Percentiles rank a stretch among this genome's conserved stretches.
Evolutionary conservation across 345 rosid species (phyloP).

Genomic region (Ricinus communis): DNA sequence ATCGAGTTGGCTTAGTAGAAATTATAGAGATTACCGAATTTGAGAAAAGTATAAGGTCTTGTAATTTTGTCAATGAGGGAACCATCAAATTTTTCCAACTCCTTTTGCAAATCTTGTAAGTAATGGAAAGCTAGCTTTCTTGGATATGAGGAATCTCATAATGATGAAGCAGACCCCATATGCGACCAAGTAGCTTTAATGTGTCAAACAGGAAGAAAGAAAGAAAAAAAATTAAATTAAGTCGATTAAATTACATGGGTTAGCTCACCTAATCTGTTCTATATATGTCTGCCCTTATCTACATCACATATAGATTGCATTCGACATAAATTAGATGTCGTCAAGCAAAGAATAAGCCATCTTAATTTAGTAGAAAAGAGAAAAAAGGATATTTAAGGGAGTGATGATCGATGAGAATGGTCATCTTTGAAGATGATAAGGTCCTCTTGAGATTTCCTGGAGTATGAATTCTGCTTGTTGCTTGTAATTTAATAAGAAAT

Average conservation of each 20-base stretch:
- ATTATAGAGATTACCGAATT: slow-evolving; percentile 40
- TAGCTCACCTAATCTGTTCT: no score
- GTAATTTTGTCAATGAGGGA: slow-evolving; percentile 33
- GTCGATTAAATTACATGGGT: no score
- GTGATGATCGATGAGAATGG: slow-evolving; percentile 45
- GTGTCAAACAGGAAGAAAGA: not conserved
- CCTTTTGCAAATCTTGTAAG: slow-evolving; percentile 53
- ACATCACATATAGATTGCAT: no score
- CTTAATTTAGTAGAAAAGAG: not conserved
- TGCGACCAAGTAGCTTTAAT: slow-evolving; percentile 49
- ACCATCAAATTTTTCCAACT: slow-evolving; percentile 42
- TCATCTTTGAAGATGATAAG: slow-evolving; percentile 43
- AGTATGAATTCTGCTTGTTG: slow-evolving; percentile 53
- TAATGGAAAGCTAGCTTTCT: slow-evolving; percentile 62
- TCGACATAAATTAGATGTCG: no score
- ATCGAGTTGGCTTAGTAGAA: no score
- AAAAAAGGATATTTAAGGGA: slow-evolving; percentile 51
- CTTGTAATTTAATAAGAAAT: slow-evolving; percentile 39
- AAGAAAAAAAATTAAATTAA: no score
- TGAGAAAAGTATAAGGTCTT: slow-evolving; percentile 52
- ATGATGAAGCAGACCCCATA: slow-evolving; percentile 51
- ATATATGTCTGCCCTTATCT: not conserved
- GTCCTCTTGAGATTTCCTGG: slow-evolving; percentile 45
- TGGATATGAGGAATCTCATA: slow-evolving; percentile 62
- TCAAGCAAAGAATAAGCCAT: not conserved